Conservation (phyloP, 2,329 filamentous ascomycete genomes). For the Canariomyces notabilis region DNA sequence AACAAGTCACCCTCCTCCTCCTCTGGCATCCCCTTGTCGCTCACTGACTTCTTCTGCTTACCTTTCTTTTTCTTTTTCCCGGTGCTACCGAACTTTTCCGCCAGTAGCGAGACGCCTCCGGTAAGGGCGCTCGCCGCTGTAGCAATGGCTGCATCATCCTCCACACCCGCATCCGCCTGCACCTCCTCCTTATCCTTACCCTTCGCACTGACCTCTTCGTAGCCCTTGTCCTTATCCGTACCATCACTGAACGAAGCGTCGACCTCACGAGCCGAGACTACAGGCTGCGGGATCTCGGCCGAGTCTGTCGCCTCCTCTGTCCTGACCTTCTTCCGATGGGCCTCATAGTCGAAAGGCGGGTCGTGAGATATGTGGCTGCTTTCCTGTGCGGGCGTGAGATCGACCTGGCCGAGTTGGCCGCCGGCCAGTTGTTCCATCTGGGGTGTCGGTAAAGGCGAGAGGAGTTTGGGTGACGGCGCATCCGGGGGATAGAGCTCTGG, state of each 20-base stretch:
- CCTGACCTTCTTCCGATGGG: slow-evolving; percentile 34
- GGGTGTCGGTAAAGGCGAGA: slow-evolving; percentile 15
- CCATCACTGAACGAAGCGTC: slow-evolving; percentile 20
- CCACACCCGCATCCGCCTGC: too few species aligned
- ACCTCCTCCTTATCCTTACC: background rate
- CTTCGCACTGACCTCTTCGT: background rate
- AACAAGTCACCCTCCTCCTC: slow-evolving; percentile 43
- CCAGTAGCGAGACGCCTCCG: slow-evolving; percentile 33
- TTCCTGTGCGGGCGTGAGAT: slow-evolving; percentile 28
- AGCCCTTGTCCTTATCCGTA: background rate
- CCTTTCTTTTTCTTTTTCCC: slow-evolving; percentile 34
- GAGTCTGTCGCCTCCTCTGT: slow-evolving; percentile 26
- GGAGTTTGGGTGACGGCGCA: slow-evolving; percentile 31
- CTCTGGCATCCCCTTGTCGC: slow-evolving; percentile 36
- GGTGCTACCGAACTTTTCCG: slow-evolving; percentile 32
- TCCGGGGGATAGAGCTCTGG: slow-evolving; percentile 28
- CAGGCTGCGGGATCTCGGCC: slow-evolving; percentile 25
- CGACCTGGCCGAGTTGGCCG: slow-evolving; percentile 21
- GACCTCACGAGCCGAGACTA: slow-evolving; percentile 25
- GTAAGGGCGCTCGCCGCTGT: slow-evolving; percentile 25
- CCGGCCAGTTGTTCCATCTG: slow-evolving; percentile 6
- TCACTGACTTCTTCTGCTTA: slow-evolving; percentile 34
- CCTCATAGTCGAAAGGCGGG: slow-evolving; percentile 33
- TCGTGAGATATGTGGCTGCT: slow-evolving; percentile 35
- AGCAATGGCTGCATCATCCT: slow-evolving; percentile 24